Conservation (phyloP, 176 grass and related monocot genomes). For the Luzula sylvatica region DNA sequence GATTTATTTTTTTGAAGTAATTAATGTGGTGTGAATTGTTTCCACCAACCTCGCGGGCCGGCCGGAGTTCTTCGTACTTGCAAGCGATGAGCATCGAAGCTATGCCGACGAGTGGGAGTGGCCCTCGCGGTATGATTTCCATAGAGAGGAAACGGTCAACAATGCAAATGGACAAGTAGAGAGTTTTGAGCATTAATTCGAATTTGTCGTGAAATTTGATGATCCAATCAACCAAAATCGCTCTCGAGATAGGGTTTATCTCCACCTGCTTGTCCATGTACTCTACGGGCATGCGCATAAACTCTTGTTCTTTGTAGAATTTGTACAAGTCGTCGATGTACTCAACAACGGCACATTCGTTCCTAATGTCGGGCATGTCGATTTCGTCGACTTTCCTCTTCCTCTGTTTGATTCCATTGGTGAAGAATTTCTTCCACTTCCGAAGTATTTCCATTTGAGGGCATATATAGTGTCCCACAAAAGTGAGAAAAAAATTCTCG, state of each 20-base stretch:
- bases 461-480: too few species aligned
- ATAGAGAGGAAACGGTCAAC: slow-evolving; percentile 70
- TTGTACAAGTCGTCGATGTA: slow-evolving; percentile 59
- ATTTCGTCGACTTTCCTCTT: slow-evolving; percentile 26
- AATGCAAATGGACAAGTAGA: slow-evolving; percentile 64
- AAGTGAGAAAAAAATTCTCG: too few species aligned
- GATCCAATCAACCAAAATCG: slow-evolving; percentile 78
- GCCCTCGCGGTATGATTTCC: slow-evolving; percentile 41
- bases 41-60: slow-evolving; percentile 99
- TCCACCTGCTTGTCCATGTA: slow-evolving; percentile 81
- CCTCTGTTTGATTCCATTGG: too few species aligned
- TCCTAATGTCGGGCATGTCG: slow-evolving; percentile 31
- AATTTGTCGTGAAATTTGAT: slow-evolving; percentile 96
- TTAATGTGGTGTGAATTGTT: too few species aligned
- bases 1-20: too few species aligned
- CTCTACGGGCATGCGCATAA: slow-evolving; percentile 30
- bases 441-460: too few species aligned
- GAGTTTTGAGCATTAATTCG: slow-evolving; percentile 70
- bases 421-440: too few species aligned
- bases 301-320: slow-evolving; percentile 40
- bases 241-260: slow-evolving; percentile 83
- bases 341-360: slow-evolving; percentile 47
- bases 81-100: slow-evolving; percentile 74
- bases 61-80: slow-evolving; percentile 96
- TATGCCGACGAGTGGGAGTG: slow-evolving; percentile 84